These are phyloP conservation scores for Neurospora sp. DNA, from an alignment of 2,329 filamentous ascomycete species.

Conservation along the genomic window DNA sequence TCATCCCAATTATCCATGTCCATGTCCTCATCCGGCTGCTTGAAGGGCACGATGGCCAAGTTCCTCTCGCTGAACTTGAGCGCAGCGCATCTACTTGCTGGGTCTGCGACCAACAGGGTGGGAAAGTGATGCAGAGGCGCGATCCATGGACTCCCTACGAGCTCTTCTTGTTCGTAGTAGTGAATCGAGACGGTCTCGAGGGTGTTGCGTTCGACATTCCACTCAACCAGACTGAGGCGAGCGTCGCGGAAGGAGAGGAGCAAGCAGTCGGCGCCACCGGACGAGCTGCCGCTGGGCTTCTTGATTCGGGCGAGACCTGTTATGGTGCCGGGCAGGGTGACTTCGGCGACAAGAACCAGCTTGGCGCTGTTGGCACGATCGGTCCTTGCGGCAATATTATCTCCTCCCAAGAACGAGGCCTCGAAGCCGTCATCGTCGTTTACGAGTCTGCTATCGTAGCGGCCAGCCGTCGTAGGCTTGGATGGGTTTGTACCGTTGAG, in stretches of 20 bases:
- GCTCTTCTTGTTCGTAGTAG: constrained; percentile 93
- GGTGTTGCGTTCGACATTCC: constrained; percentile 71
- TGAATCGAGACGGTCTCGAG: constrained; percentile 90
- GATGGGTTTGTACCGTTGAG: constrained; percentile 13
- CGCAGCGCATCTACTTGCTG: constrained; percentile 83
- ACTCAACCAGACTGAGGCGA: constrained; percentile 86
- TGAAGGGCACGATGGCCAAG: constrained; percentile 88
- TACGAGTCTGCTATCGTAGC: constrained; percentile 41
- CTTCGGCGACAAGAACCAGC: constrained; percentile 77
- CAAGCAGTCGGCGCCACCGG: constrained; percentile 63
- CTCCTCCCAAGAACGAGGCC: constrained; percentile 54
- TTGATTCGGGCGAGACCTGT: constrained; percentile 74
- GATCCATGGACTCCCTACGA: constrained; percentile 73
- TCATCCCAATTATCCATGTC: constrained; percentile 88
- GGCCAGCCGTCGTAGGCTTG: constrained; percentile 31
- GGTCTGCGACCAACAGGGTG: constrained; percentile 80
- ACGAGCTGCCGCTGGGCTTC: constrained; percentile 56
- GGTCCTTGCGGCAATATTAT: constrained; percentile 49
- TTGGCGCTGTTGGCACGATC: constrained; percentile 61
- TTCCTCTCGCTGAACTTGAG: constrained; percentile 85
- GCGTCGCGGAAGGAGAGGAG: constrained; percentile 81
- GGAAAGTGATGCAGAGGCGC: constrained; percentile 63
- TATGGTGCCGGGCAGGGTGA: constrained; percentile 72
- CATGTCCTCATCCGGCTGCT: constrained; percentile 75
- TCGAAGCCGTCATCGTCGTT: constrained; percentile 55